Evolutionary conservation across 1,139 yeast species (phyloP).

Genomic region (Geotrichum citri-aurantii): DNA sequence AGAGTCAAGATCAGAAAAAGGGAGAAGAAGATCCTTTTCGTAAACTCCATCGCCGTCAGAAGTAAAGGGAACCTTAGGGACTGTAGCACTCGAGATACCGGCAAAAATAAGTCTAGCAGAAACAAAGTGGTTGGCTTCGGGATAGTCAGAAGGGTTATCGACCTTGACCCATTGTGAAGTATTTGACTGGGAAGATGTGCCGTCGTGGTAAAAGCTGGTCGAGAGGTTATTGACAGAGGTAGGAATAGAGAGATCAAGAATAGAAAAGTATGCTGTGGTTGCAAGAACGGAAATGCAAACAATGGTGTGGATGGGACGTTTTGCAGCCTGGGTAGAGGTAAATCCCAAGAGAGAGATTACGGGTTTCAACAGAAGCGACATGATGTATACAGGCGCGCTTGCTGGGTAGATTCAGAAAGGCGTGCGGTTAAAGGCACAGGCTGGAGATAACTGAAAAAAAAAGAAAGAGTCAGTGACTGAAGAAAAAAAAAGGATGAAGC

Average conservation of each 20-base stretch:
- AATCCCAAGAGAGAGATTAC: conserved; percentile 19
- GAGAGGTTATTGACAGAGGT: conserved; percentile 27
- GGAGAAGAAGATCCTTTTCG: conserved; percentile 44
- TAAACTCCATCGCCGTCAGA: conserved; percentile 34
- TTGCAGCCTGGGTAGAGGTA: conserved; percentile 64
- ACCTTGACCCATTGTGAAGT: conserved; percentile 28
- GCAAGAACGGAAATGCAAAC: conserved; percentile 69
- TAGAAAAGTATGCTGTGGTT: conserved; percentile 73
- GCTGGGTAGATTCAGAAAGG: not conserved
- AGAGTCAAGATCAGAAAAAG: conserved; percentile 34
- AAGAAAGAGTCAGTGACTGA: not conserved
- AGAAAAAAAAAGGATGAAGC: not conserved
- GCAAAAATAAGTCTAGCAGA: conserved; percentile 27
- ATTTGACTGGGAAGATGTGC: conserved; percentile 18
- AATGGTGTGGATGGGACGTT: conserved; percentile 84
- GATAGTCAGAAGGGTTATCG: conserved; percentile 28
- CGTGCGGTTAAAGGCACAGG: not conserved
- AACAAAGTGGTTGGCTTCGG: conserved; percentile 36
- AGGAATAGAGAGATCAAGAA: conserved; percentile 73
- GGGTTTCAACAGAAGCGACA: conserved; percentile 16
- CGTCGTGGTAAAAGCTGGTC: conserved; percentile 26
- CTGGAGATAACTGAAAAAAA: not conserved
- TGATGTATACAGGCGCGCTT: not conserved
- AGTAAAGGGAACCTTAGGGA: conserved; percentile 17
- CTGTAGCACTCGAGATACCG: conserved; percentile 20